Evolutionary conservation across 768 basidiomycete species (phyloP).

Genomic region (Psilocybe sp.): DNA sequence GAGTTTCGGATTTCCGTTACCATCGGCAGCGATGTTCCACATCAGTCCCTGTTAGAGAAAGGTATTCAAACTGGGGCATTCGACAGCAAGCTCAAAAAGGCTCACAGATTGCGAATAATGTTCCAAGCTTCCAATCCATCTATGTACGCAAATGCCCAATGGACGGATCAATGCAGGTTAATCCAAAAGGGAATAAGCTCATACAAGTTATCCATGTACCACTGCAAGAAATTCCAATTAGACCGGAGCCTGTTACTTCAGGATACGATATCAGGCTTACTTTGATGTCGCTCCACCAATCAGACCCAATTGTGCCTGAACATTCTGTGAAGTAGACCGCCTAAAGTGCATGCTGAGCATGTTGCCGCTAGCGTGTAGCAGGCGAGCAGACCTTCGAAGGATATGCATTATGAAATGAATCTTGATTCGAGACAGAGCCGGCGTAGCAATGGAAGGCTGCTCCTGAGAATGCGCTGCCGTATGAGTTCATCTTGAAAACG

Average conservation of each 20-base stretch:
- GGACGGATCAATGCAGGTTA: neutral
- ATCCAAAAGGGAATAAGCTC: neutral
- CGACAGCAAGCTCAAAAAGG: constrained; percentile 16
- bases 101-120: constrained; percentile 39
- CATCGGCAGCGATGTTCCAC: constrained; percentile 75
- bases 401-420: constrained; percentile 50
- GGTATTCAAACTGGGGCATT: constrained; percentile 14
- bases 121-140: constrained; percentile 30
- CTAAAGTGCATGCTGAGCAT: constrained; percentile 25
- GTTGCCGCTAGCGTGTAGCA: neutral
- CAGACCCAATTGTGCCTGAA: constrained; percentile 57
- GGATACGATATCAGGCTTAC: constrained; percentile 25
- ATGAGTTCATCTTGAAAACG: constrained; percentile 47
- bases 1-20: constrained; percentile 59
- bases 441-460: constrained; percentile 74
- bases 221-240: constrained; percentile 31
- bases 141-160: constrained; percentile 1
- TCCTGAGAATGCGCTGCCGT: constrained; percentile 54
- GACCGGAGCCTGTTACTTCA: neutral
- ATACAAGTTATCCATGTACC: constrained; percentile 65
- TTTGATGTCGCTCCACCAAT: constrained; percentile 84
- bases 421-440: constrained; percentile 52
- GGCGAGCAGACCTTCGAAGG: constrained; percentile 44
- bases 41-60: constrained; percentile 45
- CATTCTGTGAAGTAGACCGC: constrained; percentile 62